Evolutionary conservation across 352 stramenopile species (phyloP).

Genomic region (Globisporangium carolinianum): DNA sequence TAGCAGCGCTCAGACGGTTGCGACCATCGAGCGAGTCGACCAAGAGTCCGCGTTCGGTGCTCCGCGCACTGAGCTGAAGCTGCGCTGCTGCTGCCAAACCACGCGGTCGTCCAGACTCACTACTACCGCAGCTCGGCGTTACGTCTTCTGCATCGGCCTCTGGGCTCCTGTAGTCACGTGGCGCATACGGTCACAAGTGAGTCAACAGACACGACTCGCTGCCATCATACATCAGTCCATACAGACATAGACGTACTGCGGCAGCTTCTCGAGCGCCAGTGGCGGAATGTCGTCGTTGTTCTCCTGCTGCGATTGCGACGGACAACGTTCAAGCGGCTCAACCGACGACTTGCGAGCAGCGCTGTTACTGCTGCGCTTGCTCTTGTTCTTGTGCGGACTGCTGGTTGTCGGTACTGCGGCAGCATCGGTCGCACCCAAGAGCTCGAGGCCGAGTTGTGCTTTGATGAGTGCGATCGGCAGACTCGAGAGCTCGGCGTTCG

Average conservation of each 20-base stretch:
- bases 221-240: neutral
- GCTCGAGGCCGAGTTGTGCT: slow-evolving; percentile 61
- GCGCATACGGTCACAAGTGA: neutral
- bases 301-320: slow-evolving; percentile 14
- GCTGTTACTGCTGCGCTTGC: neutral
- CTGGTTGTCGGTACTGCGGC: neutral
- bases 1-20: slow-evolving; percentile 3
- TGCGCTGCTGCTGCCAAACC: slow-evolving; percentile 2
- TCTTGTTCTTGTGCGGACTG: slow-evolving; percentile 1
- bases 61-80: slow-evolving; percentile 25
- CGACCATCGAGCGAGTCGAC: slow-evolving; percentile 13
- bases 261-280: slow-evolving; percentile 45
- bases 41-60: slow-evolving; percentile 21
- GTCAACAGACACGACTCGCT: neutral
- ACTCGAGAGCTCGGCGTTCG: slow-evolving; percentile 54
- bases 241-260: slow-evolving; percentile 22
- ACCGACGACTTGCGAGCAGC: neutral
- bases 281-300: slow-evolving; percentile 51
- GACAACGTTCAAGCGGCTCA: too few relatives aligned
- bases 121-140: slow-evolving; percentile 16
- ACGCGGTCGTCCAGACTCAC: neutral
- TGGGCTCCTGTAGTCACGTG: slow-evolving; percentile 14
- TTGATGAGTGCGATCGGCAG: slow-evolving; percentile 68
- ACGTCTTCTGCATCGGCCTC: slow-evolving; percentile 18
- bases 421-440: slow-evolving; percentile 10